Conservation (phyloP, 768 basidiomycete species). For the Cyclocybe aegerita region DNA sequence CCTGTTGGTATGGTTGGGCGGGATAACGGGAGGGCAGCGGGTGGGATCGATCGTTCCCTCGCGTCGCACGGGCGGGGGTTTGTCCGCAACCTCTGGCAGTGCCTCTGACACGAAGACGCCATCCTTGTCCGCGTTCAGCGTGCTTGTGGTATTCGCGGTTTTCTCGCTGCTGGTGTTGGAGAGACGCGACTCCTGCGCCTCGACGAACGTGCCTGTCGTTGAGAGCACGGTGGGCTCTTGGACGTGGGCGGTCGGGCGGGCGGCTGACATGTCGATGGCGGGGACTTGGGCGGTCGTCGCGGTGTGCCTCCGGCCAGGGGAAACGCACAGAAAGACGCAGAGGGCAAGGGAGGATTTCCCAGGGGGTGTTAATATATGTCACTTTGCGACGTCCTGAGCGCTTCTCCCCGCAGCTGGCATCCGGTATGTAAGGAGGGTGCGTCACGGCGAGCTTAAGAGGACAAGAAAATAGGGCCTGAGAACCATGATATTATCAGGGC, state of each 20-base stretch:
- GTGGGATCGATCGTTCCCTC: slow-evolving; percentile 21
- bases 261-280: background rate
- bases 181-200: background rate
- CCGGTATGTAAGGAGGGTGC: background rate
- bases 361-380: too few species aligned
- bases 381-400: too few species aligned
- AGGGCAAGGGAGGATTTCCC: too few species aligned
- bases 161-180: too few species aligned
- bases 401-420: background rate
- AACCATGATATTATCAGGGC: background rate
- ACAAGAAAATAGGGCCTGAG: background rate
- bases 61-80: slow-evolving; percentile 9
- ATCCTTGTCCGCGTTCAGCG: too few species aligned
- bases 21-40: slow-evolving; percentile 31
- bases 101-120: too few species aligned
- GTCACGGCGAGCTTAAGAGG: background rate
- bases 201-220: slow-evolving; percentile 14
- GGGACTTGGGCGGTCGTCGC: too few species aligned
- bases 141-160: too few species aligned
- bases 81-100: background rate
- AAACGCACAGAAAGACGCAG: too few species aligned
- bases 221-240: slow-evolving; percentile 20
- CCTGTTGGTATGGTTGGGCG: slow-evolving; percentile 35
- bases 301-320: too few species aligned
- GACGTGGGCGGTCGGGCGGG: slow-evolving; percentile 2